Base-by-base conservation (phyloP, 2,329 filamentous ascomycete genomes). In the Ciborinia camelliae region DNA sequence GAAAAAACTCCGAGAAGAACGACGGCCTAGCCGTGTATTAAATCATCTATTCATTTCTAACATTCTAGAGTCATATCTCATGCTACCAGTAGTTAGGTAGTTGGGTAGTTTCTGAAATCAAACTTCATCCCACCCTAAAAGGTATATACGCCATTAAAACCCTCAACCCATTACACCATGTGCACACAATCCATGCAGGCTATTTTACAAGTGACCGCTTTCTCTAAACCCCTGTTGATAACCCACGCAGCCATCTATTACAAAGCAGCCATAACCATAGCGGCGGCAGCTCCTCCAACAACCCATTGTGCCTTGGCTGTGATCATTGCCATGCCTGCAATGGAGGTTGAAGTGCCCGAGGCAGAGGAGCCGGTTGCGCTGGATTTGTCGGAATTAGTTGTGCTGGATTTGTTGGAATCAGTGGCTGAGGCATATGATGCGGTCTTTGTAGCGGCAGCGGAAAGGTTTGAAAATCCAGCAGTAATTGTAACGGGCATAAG, bases 191-290 rank as follows among this genome's bases (percentile, higher is more conserved):
- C 1, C n/a, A 20, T 35, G 30, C 28, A 47, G 7, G 20, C 43
- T 14, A 12, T 0, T 35, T 58, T 26, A 47, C 20, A 37, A 2
- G 12, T 8, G 9, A 23, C 10, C 5, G 1, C 6, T 18, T n/a
- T 35, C 45, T 15, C 4, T 12, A 12, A 14, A 8, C 6, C 5
- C 32, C 23, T 47, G 2, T 15, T 50, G 20, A n/a, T 51, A 9
- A 51, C 7, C 45, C 23, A 41, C 47, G 9, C 47, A 14, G 45
- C 5, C 39, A 18, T 18, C 32, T 20, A 39, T 63, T 63, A 71
- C 64, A 71, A 60, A 3, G 67, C 71, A 35, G 68, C 69, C 50
- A 68, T 64, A n/a, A 66, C 71, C 45, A 68, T 69, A 79, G 26
- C 71, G 8, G 65, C 70, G 5, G 69, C 71, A 2, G 68, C 68